Evolutionary conservation across 2,329 filamentous ascomycete species (phyloP).

Genomic region (Massarina eburnea): DNA sequence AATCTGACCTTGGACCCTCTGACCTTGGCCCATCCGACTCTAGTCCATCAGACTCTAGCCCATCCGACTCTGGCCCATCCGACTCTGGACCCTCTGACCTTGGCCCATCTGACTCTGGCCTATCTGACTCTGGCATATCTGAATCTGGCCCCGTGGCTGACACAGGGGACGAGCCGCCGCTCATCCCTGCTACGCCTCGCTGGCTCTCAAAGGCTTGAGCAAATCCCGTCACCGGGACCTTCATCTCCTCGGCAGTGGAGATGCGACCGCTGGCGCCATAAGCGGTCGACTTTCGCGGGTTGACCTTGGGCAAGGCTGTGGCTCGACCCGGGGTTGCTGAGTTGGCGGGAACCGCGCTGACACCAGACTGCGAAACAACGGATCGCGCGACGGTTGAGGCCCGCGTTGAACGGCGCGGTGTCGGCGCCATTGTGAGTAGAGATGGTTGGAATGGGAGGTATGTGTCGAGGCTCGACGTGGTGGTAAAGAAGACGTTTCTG

Average conservation of each 20-base stretch:
- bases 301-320: constrained; percentile 31
- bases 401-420: constrained; percentile 36
- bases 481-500: not conserved
- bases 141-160: too few species aligned
- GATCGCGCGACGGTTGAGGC: constrained; percentile 28
- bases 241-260: constrained; percentile 31
- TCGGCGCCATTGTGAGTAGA: constrained; percentile 27
- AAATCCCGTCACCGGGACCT: constrained; percentile 30
- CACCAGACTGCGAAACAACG: constrained; percentile 23
- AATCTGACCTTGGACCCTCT: too few species aligned
- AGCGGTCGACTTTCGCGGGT: constrained; percentile 35
- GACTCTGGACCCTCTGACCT: constrained; percentile 12
- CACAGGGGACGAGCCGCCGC: too few species aligned
- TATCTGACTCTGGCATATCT: constrained; percentile 8
- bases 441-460: too few species aligned
- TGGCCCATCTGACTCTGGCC: too few species aligned
- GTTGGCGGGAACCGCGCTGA: constrained; percentile 19
- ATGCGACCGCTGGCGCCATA: constrained; percentile 41
- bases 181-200: constrained; percentile 26
- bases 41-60: constrained; percentile 13
- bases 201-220: constrained; percentile 34
- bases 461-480: too few species aligned
- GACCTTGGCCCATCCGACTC: constrained; percentile 5
- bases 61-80: constrained; percentile 5
- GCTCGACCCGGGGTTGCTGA: constrained; percentile 22